Percentiles rank a stretch among this genome's conserved stretches.
phyloP scores from a whole-genome alignment of 129 eudicot species.

The Centrapalus pauciflorus region DNA sequence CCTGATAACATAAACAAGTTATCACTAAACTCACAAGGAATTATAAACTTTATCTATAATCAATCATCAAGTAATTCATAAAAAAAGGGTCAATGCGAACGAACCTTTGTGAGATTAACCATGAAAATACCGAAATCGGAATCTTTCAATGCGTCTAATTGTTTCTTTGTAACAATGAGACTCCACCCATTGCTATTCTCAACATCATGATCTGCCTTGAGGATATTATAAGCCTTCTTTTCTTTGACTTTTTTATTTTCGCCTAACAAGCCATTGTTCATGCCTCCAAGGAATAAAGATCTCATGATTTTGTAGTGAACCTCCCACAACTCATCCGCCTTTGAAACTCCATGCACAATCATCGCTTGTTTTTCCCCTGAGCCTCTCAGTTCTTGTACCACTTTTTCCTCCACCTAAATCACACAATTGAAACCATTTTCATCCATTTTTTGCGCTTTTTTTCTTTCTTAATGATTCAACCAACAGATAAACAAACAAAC shows the following conservation, averaged over 20 bases:
- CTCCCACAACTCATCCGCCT: conserved; percentile 20
- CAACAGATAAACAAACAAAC: neutral
- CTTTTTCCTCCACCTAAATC: conserved; percentile 50
- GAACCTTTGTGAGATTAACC: conserved; percentile 67
- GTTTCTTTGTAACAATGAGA: conserved; percentile 40
- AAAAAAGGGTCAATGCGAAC: conserved; percentile 4
- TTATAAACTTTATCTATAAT: neutral
- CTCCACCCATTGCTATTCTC: conserved; percentile 85
- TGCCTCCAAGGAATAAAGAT: conserved; percentile 33
- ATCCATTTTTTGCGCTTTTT: too few species aligned
- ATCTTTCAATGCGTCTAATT: conserved; percentile 39
- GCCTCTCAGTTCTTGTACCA: conserved; percentile 42
- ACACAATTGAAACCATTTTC: neutral
- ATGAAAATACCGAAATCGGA: conserved; percentile 55
- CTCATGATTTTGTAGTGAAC: conserved; percentile 35
- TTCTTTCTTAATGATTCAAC: neutral
- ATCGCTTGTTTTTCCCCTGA: conserved; percentile 40
- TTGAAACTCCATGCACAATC: conserved; percentile 49
- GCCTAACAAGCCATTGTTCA: conserved; percentile 19
- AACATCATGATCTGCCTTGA: conserved; percentile 49
- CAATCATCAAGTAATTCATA: neutral
- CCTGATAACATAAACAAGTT: too few species aligned
- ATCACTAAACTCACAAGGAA: neutral
- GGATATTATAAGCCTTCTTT: conserved; percentile 39
- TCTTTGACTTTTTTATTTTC: conserved; percentile 29